Base-by-base conservation (phyloP, 148 eudicot genomes). In the Rhododendron kiyosumense region DNA sequence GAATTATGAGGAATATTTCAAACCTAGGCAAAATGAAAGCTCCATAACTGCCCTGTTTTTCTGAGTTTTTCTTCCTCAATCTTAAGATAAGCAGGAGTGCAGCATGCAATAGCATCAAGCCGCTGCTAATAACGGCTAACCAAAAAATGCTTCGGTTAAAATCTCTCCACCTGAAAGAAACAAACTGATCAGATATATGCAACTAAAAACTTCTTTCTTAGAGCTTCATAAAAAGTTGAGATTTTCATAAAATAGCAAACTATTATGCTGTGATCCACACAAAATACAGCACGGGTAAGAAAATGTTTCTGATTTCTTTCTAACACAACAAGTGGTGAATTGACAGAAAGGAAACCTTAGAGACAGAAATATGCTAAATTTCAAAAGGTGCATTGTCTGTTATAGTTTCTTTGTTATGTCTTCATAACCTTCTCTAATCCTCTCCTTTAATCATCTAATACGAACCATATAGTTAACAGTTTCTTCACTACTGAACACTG, bases 71-170 rank as follows among this genome's bases (percentile, higher is more conserved):
- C 86, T 87, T 92, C 86, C 90, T 93, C 78, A 89, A 84, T 82
- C 91, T 93, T 61, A 97, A 87, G 65, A 92, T 86, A 10, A 89
- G 24, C 17, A 94, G 89, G 85, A 95, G 79, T 78, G 91, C 82
- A 54, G 52, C 81, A 83, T 94, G 99, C 86, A 94, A 61, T 48
- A 94, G 63, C 34, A 94, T 91, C 88, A 94, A 89, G 90, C 94
- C 83, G 81, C 93, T 96, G 59, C 92, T 82, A 45, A 97, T 91
- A 61, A 93, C 89, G 34, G 93, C 98, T 86, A 97, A 78, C 99
- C 99, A 97, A 85, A 97, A 97, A 95, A 94, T 93, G 88, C 90
- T 91, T 83, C 95, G 90, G 54, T 91, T 82, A 88, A 97, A 97
- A 89, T 91, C 94, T 87, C 89, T 93, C 98, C 99, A 97, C 91